Evolutionary conservation across 148 eudicot species (phyloP), one percentile per base, ranked within the genome.

Genomic region (Camellia lanceoleosa): DNA sequence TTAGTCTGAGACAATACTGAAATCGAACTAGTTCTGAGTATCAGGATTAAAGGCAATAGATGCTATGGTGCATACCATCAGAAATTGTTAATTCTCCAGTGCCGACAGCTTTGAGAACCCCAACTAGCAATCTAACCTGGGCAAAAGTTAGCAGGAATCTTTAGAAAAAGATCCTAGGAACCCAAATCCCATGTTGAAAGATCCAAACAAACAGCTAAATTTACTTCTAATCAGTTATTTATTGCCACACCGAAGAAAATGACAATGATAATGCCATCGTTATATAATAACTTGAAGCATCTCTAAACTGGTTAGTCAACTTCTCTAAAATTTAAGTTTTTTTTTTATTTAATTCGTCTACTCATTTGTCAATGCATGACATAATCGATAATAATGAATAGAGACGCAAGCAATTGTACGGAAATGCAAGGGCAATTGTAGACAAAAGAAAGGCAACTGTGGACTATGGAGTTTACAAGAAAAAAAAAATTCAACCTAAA

Each of bases 111-210:
- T 96, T 96, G 43, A 96, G 90, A 80, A 87, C 92, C 66, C 98
- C 99, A 80, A 96, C 95, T 5, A 96, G 92, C 89, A 96, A 84
- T 81, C 99, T 89, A 70, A 96, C 99, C 98, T 96, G 93, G 15
- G 58, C 64, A 76, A 55, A 20, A 47, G 19, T 59, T 38, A 20
- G 5, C 38, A 1, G 19, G 15, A 67, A 78, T 41, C 74, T 18
- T 66, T 9, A 16, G 7, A 52, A 3, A 2, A 56, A 30, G 13
- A 16, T 38, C 30, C 63, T 5, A 16, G 2, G 6, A 76, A 47
- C 20, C 56, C 7, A 7, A 61, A 4, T 5, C 59, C 51, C 15
- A 3, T 42, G 7, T 58, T 51, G 60, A 38, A 13, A 75, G 66
- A 75, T 75, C 54, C 63, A 59, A 58, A 75, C 67, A 4, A 20